Evolutionary conservation across 2,329 filamentous ascomycete genomes (phyloP), one percentile per base, ranked within the genome.

Genomic region (Furcasterigmium furcatum): DNA sequence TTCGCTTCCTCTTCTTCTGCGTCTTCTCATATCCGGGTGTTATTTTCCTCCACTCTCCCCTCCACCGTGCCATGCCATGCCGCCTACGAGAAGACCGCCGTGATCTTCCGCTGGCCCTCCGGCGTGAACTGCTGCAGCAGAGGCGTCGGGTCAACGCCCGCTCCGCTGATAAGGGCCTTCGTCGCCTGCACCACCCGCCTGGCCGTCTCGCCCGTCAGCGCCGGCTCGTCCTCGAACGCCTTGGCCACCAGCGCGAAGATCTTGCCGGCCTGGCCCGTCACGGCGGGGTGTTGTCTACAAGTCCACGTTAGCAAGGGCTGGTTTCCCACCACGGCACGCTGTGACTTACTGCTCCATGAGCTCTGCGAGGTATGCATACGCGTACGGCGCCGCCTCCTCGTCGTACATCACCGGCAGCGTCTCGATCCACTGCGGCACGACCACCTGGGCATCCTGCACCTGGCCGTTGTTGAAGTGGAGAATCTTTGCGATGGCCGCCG

Each of bases 321-420:
- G n/a, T n/a, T n/a, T n/a, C n/a, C n/a, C n/a, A n/a, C n/a, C n/a
- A n/a, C 25, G 35, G 29, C 10, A 21, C 9, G 9, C 21, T 29
- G 41, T n/a, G 47, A 85, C 91, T 80, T 82, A 96, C 94, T 95
- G 87, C 55, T 95, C 87, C 63, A 97, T 96, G 52, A 99, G 70
- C 63, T 96, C 86, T 12, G 88, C 85, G 47, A 99, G 74, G 70
- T 96, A 99, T 38, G 85, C 85, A 63, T 99, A 99, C 2, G 91
- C 91, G 65, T 95, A 97, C 13, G 94, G 94, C 18, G 94, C 94
- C 4, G 94, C 94, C 71, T 99, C 94, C 65, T 99, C 94, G 55
- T 99, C 94, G 60, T 96, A 96, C 14, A 85, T 84, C 43, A 99
- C 87, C 0, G 94, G 94, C 29, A 99, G 74, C 0, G 92, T 96